phyloP scores from a whole-genome alignment of 108 stramenopile genomes.

The Conticribra guillardii region DNA sequence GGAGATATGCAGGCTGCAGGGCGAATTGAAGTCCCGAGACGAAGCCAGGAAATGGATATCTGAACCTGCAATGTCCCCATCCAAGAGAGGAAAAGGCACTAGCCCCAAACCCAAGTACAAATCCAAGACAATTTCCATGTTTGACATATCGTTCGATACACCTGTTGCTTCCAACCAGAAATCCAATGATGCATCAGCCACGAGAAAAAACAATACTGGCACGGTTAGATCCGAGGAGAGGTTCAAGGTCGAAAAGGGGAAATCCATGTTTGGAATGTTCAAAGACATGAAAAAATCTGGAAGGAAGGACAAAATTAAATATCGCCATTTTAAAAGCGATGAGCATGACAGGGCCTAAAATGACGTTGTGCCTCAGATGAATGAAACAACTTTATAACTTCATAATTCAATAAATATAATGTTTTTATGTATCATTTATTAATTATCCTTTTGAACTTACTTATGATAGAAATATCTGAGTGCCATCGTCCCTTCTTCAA shows the following conservation, averaged over 20 bases:
- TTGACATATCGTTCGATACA: conserved; percentile 27
- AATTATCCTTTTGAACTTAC: too few species aligned
- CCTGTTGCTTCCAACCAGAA: not conserved
- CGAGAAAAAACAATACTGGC: not conserved
- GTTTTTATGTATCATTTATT: too few species aligned
- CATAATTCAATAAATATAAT: not conserved
- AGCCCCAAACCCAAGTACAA: conserved; percentile 1
- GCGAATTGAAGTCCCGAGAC: conserved; percentile 11
- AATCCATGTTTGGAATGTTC: conserved; percentile 34
- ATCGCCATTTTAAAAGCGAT: conserved; percentile 19
- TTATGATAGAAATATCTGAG: too few species aligned
- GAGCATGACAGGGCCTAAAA: not conserved
- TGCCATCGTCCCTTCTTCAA: too few species aligned
- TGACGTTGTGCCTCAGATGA: not conserved
- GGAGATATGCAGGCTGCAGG: conserved; percentile 17
- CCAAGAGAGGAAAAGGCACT: too few species aligned
- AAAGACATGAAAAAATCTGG: conserved; percentile 40
- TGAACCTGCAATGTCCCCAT: not conserved
- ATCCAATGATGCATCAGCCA: conserved; percentile 5
- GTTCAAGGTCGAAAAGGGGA: conserved; percentile 43
- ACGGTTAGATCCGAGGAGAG: conserved; percentile 26
- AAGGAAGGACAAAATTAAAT: conserved; percentile 38
- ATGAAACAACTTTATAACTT: not conserved
- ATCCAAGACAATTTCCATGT: conserved; percentile 5
- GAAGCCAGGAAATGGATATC: conserved; percentile 10